Percentiles rank a stretch among this genome's conserved stretches.
Evolutionary conservation across 495 filamentous ascomycete species (phyloP).

Genomic region (Neurospora cerealis): DNA sequence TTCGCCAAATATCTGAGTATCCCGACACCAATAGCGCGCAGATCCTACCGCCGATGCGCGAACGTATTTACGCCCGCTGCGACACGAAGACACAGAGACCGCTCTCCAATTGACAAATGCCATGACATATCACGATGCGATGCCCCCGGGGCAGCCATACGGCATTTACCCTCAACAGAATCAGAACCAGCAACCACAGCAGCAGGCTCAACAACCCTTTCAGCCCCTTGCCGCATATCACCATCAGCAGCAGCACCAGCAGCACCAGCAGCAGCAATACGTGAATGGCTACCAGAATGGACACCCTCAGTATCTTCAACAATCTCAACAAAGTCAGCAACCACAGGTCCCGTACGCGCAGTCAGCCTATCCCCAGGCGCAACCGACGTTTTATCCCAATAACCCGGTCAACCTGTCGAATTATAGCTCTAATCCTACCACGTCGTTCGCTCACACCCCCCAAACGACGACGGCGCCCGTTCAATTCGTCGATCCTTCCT

Average conservation of each 20-base stretch:
- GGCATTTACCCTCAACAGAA: constrained; percentile 21
- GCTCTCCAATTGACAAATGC: constrained; percentile 9
- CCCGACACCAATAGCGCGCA: background rate
- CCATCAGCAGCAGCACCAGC: constrained; percentile 13
- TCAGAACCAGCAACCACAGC: constrained; percentile 8
- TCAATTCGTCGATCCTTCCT: background rate
- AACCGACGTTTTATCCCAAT: background rate
- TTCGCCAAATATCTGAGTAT: background rate
- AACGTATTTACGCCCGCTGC: background rate
- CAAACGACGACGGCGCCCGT: background rate
- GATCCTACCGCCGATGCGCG: background rate
- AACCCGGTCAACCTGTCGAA: background rate
- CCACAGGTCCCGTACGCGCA: constrained; percentile 21
- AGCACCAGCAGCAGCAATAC: constrained; percentile 7
- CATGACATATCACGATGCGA: constrained; percentile 34
- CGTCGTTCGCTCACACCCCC: background rate
- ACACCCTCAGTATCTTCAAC: constrained; percentile 6
- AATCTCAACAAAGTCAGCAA: constrained; percentile 8
- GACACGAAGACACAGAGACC: constrained; percentile 1
- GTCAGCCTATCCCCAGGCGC: background rate
- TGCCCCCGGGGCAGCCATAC: constrained; percentile 35
- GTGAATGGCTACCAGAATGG: constrained; percentile 8
- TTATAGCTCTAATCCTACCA: background rate
- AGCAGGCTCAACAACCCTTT: background rate
- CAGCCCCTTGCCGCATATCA: background rate